These are phyloP conservation scores for Penicillium flavigenum DNA, from an alignment of 495 filamentous ascomycete genomes.

Conservation along the genomic window DNA sequence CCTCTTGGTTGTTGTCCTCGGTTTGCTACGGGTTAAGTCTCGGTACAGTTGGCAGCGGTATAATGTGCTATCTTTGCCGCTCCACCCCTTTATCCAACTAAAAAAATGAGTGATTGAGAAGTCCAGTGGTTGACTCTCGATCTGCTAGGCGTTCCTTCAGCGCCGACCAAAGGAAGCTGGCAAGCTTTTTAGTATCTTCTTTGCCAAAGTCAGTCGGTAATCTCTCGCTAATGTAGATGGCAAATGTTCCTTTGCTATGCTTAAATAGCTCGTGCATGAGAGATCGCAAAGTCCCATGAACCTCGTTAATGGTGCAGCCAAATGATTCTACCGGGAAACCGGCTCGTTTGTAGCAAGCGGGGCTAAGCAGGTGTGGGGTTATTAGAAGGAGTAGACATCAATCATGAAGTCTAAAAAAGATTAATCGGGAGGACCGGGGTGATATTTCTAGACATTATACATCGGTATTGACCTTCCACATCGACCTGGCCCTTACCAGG, in stretches of 20 bases:
- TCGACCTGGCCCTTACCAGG: too few relatives aligned
- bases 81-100: background rate
- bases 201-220: background rate
- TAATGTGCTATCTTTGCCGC: background rate
- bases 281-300: constrained; percentile 11
- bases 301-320: constrained; percentile 17
- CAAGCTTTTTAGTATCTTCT: background rate
- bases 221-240: background rate
- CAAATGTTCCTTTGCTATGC: constrained; percentile 10
- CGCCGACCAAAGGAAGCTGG: background rate
- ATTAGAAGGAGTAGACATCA: too few relatives aligned
- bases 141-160: background rate
- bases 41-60: background rate
- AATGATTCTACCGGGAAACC: constrained; percentile 22
- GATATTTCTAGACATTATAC: too few relatives aligned
- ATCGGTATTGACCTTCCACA: too few relatives aligned
- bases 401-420: too few relatives aligned
- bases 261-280: constrained; percentile 11
- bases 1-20: too few relatives aligned
- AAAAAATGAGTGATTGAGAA: background rate
- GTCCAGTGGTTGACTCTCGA: background rate
- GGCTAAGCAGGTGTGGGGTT: too few relatives aligned
- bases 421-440: too few relatives aligned
- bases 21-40: background rate
- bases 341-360: constrained; percentile 23